Base-by-base conservation (phyloP, 1,284 basidiomycete species). In the Microbotryum violaceum region DNA sequence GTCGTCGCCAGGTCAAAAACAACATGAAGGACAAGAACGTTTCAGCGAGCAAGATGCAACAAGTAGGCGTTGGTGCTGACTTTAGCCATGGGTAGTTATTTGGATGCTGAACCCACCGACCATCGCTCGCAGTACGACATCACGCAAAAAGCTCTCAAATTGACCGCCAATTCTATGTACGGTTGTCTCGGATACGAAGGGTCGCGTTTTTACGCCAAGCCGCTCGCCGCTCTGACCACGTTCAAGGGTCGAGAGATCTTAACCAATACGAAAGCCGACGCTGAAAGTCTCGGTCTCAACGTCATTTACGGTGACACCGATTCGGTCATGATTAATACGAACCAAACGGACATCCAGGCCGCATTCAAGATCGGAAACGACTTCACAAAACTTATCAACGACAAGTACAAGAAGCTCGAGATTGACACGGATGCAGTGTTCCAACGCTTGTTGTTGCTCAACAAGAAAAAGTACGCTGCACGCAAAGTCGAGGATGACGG, bases 141-240 rank as follows among this genome's bases (percentile, higher is more conserved):
- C 79, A 94, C 93, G 75, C 96, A 99, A 74, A 86, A 90, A 74
- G 96, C 96, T 6, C 81, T 98, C 62, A 98, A 98, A 79, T 85
- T 98, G 56, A 99, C 94, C 2, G 96, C 96, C 63, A 98, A 99
- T 80, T 94, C 90, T 80, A 99, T 99, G 94, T 99, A 98, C 76
- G 96, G 96, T 25, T 99, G 96, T 81, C 85, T 99, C 33, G 96
- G 96, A 58, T 98, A 97, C 75, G 91, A 94, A 73, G 89, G 93
- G 68, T 97, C 93, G 21, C 82, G 96, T 53, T 98, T 98, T 80
- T 97, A 93, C 70, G 96, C 94, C n/a, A 83, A 90, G 45, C 91
- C 93, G 0, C 83, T 99, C 18, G 96, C 96, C 8, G 91, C 94
- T 49, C 82, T 99, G 58, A 97, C 93, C 27, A 99, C 96, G 1